Evolutionary conservation across 345 rosid species (phyloP), one percentile per base, ranked within the genome.

Genomic region (Jatropha curcas): DNA sequence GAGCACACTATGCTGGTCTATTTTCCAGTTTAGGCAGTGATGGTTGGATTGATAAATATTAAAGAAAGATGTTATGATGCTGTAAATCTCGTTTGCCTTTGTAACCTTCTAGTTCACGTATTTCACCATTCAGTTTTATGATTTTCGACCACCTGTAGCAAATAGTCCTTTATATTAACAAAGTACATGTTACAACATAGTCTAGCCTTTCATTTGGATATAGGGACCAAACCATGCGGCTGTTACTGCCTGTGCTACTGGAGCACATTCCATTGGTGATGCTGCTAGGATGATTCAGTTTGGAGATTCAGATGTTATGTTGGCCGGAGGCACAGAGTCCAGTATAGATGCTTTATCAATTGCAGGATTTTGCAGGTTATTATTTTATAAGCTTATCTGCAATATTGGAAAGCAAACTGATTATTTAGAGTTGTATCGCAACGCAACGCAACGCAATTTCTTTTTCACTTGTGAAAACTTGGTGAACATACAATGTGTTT

Each of bases 151-250:
- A 56, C 60, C 53, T 46, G 13, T 51, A 30, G 45, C 72, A 20
- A 25, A 25, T 66, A 67, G 25, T 72, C 61, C 22, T 48, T 73
- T 17, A 10, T 61, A 64, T 64, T 9, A 4, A 31, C 39, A 65
- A 64, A 61, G 60, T 33, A 45, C 60, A 60, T 68, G 33, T 5
- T 59, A 48, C 60, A 46, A 74, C 70, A 64, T 64, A 28, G 37
- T 76, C 58, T 74, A 31, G 60, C 60, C 71, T 57, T 73, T 52
- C 59, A 73, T 66, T 76, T 81, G 82, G 75, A 66, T 83, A 71
- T 81, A 94, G 98, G 98, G 99, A 59, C 98, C 99, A 81, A 95
- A 95, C 82, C 99, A 92, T 89, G 94, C 98, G 78, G 98, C 98
- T 63, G 98, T 95, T 80, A 92, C 98, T 77, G 99, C 98, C 71